Conservation (phyloP, 352 stramenopile species). For the Phytophthora europaea region DNA sequence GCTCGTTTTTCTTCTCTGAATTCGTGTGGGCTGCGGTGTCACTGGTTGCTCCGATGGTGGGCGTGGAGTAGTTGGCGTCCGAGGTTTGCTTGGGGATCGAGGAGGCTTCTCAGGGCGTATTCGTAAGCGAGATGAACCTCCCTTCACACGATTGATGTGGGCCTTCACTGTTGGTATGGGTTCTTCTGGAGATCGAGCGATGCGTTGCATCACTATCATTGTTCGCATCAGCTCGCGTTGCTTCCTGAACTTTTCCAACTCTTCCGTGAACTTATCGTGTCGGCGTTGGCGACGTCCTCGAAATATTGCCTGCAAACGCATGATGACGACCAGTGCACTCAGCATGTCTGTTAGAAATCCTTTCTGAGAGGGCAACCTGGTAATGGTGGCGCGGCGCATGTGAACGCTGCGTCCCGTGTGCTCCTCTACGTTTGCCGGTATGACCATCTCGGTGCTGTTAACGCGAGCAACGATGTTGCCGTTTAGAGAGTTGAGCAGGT, state of each 20-base stretch:
- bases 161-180: slow-evolving; percentile 17
- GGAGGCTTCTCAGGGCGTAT: slow-evolving; percentile 8
- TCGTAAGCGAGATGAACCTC: slow-evolving; percentile 9
- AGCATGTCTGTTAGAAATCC: slow-evolving; percentile 30
- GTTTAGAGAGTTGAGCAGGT: slow-evolving; percentile 73
- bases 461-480: slow-evolving; percentile 34
- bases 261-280: slow-evolving; percentile 36
- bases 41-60: slow-evolving; percentile 1
- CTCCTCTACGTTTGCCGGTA: slow-evolving; percentile 5
- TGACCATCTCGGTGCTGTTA: slow-evolving; percentile 16
- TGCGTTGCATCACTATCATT: slow-evolving; percentile 39
- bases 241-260: slow-evolving; percentile 40
- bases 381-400: slow-evolving; percentile 20
- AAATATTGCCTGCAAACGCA: slow-evolving; percentile 48
- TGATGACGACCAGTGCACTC: slow-evolving; percentile 31
- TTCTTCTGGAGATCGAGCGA: slow-evolving; percentile 15
- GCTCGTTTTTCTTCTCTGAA: slow-evolving; percentile 30
- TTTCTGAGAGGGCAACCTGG: slow-evolving; percentile 7
- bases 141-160: not conserved
- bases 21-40: not conserved
- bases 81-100: slow-evolving; percentile 7
- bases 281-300: slow-evolving; percentile 40
- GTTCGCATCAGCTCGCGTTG: slow-evolving; percentile 44
- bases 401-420: not conserved
- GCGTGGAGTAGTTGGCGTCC: not conserved